Percentiles rank a stretch among this genome's conserved stretches.
Evolutionary conservation across 345 rosid species (phyloP).

Genomic region (Passiflora organensis): DNA sequence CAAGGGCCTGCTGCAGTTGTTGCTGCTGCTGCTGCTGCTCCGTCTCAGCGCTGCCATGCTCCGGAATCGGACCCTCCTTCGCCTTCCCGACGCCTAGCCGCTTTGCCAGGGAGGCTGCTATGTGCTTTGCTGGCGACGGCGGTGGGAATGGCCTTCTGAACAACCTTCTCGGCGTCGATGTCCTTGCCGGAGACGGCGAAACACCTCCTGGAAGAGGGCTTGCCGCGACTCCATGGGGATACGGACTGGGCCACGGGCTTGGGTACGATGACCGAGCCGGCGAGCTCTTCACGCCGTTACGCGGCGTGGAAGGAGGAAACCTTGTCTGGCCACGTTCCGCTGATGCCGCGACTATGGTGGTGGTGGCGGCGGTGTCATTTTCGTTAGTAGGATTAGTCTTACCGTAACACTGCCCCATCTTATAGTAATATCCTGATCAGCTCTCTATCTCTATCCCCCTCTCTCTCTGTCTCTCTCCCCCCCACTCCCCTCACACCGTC

Average conservation of each 20-base stretch:
- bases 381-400: slow-evolving; percentile 44
- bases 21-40: slow-evolving; percentile 8
- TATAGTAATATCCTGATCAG: slow-evolving; percentile 14
- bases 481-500: neutral
- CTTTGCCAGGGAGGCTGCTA: slow-evolving; percentile 72
- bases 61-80: slow-evolving; percentile 79
- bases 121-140: slow-evolving; percentile 96
- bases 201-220: slow-evolving; percentile 82
- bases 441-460: neutral
- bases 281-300: slow-evolving; percentile 49
- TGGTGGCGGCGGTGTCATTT: slow-evolving; percentile 36
- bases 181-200: slow-evolving; percentile 77
- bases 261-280: slow-evolving; percentile 57
- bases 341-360: slow-evolving; percentile 47
- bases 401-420: slow-evolving; percentile 97
- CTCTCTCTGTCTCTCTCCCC: too few species aligned
- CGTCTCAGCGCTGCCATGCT: slow-evolving; percentile 63
- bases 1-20: slow-evolving; percentile 34
- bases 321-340: slow-evolving; percentile 41
- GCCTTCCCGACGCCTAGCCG: slow-evolving; percentile 85
- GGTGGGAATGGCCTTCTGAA: slow-evolving; percentile 99
- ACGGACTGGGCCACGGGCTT: slow-evolving; percentile 53
- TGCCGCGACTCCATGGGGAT: slow-evolving; percentile 52
- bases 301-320: slow-evolving; percentile 29
- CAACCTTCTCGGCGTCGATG: slow-evolving; percentile 81